These are phyloP conservation scores for Phytophthora boehmeriae DNA, from an alignment of 352 stramenopile genomes.

Conservation along the genomic window DNA sequence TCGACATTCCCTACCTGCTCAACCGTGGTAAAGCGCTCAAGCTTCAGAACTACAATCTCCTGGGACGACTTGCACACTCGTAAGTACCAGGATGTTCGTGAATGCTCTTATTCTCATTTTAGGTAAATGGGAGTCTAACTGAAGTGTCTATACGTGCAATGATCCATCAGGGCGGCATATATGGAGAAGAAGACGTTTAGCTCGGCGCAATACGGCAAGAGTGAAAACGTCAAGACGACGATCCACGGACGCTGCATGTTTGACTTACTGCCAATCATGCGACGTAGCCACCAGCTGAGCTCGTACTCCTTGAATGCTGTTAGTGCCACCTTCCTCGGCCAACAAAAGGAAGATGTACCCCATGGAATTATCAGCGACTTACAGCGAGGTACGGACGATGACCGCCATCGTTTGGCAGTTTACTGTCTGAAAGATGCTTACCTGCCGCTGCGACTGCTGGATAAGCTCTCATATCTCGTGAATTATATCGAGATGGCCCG, in stretches of 20 bases:
- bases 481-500: conserved; percentile 99
- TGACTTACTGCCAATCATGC: conserved; percentile 99
- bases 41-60: conserved; percentile 71
- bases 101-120: conserved; percentile 4
- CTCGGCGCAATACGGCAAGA: conserved; percentile 97
- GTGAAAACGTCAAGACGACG: conserved; percentile 98
- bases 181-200: conserved; percentile 99
- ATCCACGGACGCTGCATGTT: conserved; percentile 99
- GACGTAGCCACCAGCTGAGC: conserved; percentile 98
- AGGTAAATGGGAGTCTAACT: conserved; percentile 8
- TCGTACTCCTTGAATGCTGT: conserved; percentile 99
- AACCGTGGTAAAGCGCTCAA: conserved; percentile 96
- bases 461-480: conserved; percentile 98
- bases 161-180: conserved; percentile 53
- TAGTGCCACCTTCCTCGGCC: conserved; percentile 96
- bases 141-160: background rate
- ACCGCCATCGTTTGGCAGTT: conserved; percentile 97
- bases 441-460: conserved; percentile 96
- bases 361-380: conserved; percentile 98
- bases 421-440: conserved; percentile 99
- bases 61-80: conserved; percentile 90
- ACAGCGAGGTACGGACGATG: conserved; percentile 95
- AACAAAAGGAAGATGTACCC: conserved; percentile 99
- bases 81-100: conserved; percentile 33
- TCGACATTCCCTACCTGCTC: conserved; percentile 99